Conservation (phyloP, 768 basidiomycete species). For the Pleurotus ostreatus region DNA sequence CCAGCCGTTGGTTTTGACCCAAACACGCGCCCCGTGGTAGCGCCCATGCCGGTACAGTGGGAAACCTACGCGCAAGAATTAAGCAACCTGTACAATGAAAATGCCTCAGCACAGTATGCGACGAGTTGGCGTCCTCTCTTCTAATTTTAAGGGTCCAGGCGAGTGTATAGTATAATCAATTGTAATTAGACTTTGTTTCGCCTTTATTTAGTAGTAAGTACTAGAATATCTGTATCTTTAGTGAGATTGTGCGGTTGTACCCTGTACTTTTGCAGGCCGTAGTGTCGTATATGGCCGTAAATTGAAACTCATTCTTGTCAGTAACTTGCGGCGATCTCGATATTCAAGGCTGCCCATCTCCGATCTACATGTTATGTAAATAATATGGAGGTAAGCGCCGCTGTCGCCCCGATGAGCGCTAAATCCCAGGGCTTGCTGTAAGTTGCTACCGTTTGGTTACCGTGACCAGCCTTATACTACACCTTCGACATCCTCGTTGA, state of each 20-base stretch:
- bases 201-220: no score
- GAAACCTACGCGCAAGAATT: neutral
- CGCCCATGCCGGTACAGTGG: neutral
- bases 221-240: no score
- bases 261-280: neutral
- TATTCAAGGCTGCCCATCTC: neutral
- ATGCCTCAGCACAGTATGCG: neutral
- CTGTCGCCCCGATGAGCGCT: neutral
- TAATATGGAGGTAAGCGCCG: neutral
- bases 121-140: neutral
- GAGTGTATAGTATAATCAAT: no score
- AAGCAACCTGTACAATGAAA: neutral
- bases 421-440: neutral
- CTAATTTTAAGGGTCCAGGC: neutral
- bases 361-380: neutral
- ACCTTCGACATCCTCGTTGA: neutral
- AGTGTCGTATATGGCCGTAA: neutral
- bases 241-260: neutral
- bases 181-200: no score
- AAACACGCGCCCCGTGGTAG: neutral
- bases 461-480: neutral
- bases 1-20: neutral
- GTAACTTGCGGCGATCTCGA: constrained; percentile 5
- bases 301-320: neutral
- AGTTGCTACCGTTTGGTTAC: neutral